Evolutionary conservation across 768 basidiomycete genomes (phyloP), one percentile per base, ranked within the genome.

Genomic region (Gloeophyllum trabeum): DNA sequence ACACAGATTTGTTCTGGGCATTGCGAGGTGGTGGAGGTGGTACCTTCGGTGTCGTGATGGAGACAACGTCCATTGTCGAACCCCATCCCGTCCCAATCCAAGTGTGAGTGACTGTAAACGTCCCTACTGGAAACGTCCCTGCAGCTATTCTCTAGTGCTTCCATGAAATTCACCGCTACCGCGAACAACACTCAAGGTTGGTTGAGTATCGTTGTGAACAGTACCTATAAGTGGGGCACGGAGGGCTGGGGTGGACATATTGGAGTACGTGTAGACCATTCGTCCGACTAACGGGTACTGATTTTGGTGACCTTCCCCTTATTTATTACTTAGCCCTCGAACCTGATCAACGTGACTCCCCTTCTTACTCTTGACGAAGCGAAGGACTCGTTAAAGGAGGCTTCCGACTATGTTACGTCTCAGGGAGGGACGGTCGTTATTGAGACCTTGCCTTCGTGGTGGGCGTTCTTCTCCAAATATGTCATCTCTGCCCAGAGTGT

Each of bases 1-100:
- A 73, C 45, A 12, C 55, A 3, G 69, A 75, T 42, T 60, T 76
- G 4, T 76, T 71, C 55, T 76, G 70, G 66, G 72, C 75, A 0
- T 49, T 76, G 40, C 61, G 72, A 24, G 73, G 73, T 1, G 70
- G 69, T 1, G 74, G 74, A 1, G 72, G 71, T 4, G 63, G 67
- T 10, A 74, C 68, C 0, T 65, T 59, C 37, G 64, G 58, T 23
- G 59, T 63, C 18, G 65, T 62, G 21, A 49, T 55, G 13, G 53
- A 55, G 46, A 42, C 49, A 6, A 40, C 54, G 5, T 47, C 51
- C 23, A 35, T 45, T 1, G 50, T 54, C 3, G 51, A 53, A 37
- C 55, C 55, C 0, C 43, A 39, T 28, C 7, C 28, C 16, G 20
- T 54, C 13, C 51, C 48, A 4, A 7, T 58, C 18, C 53, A 53